Evolutionary conservation across 495 filamentous ascomycete species (phyloP).

Genomic region (Aspergillus panamensis): DNA sequence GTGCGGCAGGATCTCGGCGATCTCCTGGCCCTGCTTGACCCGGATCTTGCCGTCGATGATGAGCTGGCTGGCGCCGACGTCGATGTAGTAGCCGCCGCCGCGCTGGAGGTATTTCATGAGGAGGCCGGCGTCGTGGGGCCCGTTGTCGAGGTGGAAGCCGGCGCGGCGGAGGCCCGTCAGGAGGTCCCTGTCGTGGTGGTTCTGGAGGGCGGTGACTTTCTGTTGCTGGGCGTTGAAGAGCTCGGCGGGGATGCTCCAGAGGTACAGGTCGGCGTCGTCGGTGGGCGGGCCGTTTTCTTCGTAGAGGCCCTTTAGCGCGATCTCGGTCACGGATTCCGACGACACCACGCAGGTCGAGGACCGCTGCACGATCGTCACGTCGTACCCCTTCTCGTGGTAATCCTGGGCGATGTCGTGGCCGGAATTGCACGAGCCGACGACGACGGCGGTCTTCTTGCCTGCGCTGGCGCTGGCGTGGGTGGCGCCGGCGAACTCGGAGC

Average conservation of each 20-base stretch:
- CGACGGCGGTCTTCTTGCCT: conserved; percentile 66
- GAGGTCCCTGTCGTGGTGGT: conserved; percentile 44
- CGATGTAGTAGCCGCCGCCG: conserved; percentile 79
- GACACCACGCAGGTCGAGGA: conserved; percentile 69
- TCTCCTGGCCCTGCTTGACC: conserved; percentile 67
- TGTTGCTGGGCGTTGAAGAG: conserved; percentile 57
- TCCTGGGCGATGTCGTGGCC: conserved; percentile 82
- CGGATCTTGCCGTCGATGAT: conserved; percentile 75
- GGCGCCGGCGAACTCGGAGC: conserved; percentile 63
- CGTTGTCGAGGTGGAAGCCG: conserved; percentile 67
- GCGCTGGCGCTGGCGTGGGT: conserved; percentile 36
- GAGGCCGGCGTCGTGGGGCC: conserved; percentile 62
- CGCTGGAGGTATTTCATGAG: conserved; percentile 72
- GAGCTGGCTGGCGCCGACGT: conserved; percentile 65
- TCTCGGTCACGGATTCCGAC: conserved; percentile 49
- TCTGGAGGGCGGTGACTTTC: conserved; percentile 48
- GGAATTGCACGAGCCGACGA: conserved; percentile 80
- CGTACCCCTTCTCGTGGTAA: conserved; percentile 73
- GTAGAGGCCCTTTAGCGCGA: conserved; percentile 58
- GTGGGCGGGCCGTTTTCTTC: conserved; percentile 51
- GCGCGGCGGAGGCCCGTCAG: conserved; percentile 59
- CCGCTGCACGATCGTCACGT: conserved; percentile 83
- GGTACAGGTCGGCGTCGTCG: conserved; percentile 62
- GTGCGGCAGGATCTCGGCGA: conserved; percentile 55
- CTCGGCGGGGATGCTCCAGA: conserved; percentile 52